A percentile compares a stretch with the other conserved stretches of the same genome.
These are phyloP conservation scores for Thelonectria olida DNA, from an alignment of 2,329 filamentous ascomycete genomes.

Conservation along the genomic window DNA sequence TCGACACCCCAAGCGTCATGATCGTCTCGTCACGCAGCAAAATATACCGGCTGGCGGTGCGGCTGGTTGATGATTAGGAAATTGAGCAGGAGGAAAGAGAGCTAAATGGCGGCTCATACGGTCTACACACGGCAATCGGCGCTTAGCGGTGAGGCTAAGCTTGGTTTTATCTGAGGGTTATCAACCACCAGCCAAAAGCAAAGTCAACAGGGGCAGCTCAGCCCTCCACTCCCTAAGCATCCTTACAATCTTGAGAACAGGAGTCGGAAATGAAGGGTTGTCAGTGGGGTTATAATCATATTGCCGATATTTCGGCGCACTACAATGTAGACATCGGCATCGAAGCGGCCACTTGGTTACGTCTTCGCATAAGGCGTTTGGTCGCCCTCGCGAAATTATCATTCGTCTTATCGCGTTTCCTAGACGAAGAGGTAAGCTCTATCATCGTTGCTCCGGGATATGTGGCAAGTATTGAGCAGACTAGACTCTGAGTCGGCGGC, in stretches of 20 bases:
- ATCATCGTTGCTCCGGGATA: background rate
- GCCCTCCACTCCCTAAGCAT: background rate
- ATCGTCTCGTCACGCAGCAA: too few relatives aligned
- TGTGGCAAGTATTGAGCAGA: background rate
- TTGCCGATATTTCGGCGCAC: background rate
- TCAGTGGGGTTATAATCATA: background rate
- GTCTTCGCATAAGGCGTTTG: background rate
- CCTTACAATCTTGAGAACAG: background rate
- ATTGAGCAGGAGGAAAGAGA: too few relatives aligned
- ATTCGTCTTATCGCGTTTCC: background rate
- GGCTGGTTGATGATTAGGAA: too few relatives aligned
- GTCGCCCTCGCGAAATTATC: background rate
- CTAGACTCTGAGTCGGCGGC: background rate
- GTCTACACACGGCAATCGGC: too few relatives aligned
- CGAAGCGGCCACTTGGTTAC: background rate
- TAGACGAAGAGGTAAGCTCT: background rate
- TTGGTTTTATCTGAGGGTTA: background rate
- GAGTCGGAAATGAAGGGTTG: background rate
- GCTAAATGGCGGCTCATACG: too few relatives aligned
- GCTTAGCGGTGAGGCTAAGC: too few relatives aligned
- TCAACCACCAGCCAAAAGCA: background rate
- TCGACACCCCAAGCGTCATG: too few relatives aligned
- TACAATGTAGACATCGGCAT: background rate
- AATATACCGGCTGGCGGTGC: too few relatives aligned
- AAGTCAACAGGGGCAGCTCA: background rate